Evolutionary conservation across 2,329 filamentous ascomycete genomes (phyloP), one percentile per base, ranked within the genome.

Genomic region (Scytalidium sp.): DNA sequence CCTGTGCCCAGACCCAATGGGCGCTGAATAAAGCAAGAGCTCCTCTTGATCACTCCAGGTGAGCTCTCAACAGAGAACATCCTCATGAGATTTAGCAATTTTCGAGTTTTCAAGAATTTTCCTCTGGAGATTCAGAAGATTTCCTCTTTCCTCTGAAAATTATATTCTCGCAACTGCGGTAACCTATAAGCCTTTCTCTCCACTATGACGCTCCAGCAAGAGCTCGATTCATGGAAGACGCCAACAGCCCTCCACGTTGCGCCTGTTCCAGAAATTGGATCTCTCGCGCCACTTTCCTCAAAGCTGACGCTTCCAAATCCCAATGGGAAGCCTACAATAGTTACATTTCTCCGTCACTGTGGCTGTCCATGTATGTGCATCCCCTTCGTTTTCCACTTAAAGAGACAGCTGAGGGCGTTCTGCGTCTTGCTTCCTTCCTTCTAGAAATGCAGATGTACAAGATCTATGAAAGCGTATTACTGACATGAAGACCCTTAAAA

Each of bases 311-410:
- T 87, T n/a, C 76, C 79, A 1, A 66, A 68, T 54, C 60, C 77
- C 0, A 67, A 71, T 56, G 66, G 65, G 20, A 81, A 79, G 58
- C 81, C 82, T 1, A 80, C 78, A 0, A 63, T 90, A 1, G 68
- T 90, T 19, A 76, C 81, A 15, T 90, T 90, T 60, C 73, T 90
- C 5, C 75, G 87, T 27, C 85, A 90, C 64, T 90, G 85, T 63
- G 87, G 86, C 27, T 88, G 85, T 69, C 86, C 86, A 10, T 88
- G 86, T 87, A 76, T 63, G 76, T 67, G 15, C 17, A 8, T n/a
- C n/a, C n/a, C n/a, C n/a, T n/a, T n/a, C n/a, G n/a, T n/a, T n/a
- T n/a, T n/a, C n/a, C n/a, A n/a, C n/a, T 27, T 27, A 7, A 27
- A 27, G 25, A 27, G 25, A 27, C 25, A 27, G 7, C 13, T 27